Evolutionary conservation across 495 filamentous ascomycete species (phyloP), one percentile per base, ranked within the genome.

Genomic region (Oidiodendron maius): DNA sequence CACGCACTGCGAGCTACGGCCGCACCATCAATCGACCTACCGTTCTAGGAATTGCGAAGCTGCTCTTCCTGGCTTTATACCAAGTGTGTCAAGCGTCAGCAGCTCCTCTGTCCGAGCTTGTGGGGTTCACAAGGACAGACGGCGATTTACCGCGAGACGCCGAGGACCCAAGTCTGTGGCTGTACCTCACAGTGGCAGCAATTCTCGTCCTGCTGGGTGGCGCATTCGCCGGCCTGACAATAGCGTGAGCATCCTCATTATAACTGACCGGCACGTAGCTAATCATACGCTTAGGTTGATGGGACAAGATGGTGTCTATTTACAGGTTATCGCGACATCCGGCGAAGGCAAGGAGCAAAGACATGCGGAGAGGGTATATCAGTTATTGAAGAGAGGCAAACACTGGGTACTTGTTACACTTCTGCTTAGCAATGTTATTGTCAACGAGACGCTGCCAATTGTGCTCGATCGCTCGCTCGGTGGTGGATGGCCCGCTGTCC

Each of bases 361-460:
- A 58, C 84, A 96, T 61, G 94, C 93, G 2, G 76, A 72, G 21
- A 83, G 78, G 51, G 93, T 98, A 1, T 77, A 90, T 51, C 77
- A 79, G 21, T 71, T 98, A 13, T 65, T 98, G 38, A 82, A 91
- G 49, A 81, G 77, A 39, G 94, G 93, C 35, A 98, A 98, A 59
- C 93, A 98, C 66, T 98, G 93, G 93, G 93, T 98, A n/a, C 71
- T 98, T 45, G 93, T 98, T 25, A 98, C 93, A 11, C 71, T 98
- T 24, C 77, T 98, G 3, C 70, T 98, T 41, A 87, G 89, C 57
- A 98, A 98, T 67, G 93, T 97, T 59, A 96, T 98, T 58, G 95
- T 95, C 42, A 98, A 98, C 66, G 93, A 97, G 68, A 93, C 93
- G 0, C 77, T 98, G 6, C 93, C 93, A 20, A 95, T 98, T 43